These are phyloP conservation scores for Dimargaris verticillata DNA, from an alignment of 192 early-diverging fungal genomes.

Conservation along the genomic window DNA sequence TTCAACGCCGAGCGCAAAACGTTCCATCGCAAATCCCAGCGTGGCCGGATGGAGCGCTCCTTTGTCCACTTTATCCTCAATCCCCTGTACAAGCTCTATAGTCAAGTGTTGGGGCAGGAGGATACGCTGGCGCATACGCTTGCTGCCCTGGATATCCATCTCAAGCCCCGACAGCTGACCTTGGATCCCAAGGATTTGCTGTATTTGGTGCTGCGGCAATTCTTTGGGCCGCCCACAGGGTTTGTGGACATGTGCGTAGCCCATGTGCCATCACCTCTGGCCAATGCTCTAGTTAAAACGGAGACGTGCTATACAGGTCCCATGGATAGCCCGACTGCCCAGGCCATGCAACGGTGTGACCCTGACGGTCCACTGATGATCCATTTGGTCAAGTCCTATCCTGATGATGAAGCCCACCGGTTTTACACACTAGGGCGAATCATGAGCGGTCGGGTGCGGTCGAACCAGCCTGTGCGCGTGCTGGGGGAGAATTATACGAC, in stretches of 20 bases:
- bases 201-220: conserved; percentile 61
- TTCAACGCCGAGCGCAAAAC: conserved; percentile 62
- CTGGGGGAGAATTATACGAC: conserved; percentile 81
- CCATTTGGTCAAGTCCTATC: conserved; percentile 81
- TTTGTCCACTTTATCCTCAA: conserved; percentile 95
- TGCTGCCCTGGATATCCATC: conserved; percentile 57
- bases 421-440: conserved; percentile 90
- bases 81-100: conserved; percentile 87
- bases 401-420: conserved; percentile 61
- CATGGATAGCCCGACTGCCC: conserved; percentile 33
- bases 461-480: conserved; percentile 69
- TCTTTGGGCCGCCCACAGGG: conserved; percentile 77
- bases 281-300: conserved; percentile 45
- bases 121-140: conserved; percentile 53
- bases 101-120: conserved; percentile 38
- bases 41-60: conserved; percentile 41
- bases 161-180: conserved; percentile 58
- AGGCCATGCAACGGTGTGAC: conserved; percentile 61
- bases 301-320: conserved; percentile 45
- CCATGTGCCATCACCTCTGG: conserved; percentile 65
- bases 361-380: conserved; percentile 87
- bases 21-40: conserved; percentile 58
- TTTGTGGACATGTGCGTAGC: conserved; percentile 80
- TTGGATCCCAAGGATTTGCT: conserved; percentile 80
- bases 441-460: conserved; percentile 70